phyloP scores from a whole-genome alignment of 257 asterid species.

The Forsythia suspensa region DNA sequence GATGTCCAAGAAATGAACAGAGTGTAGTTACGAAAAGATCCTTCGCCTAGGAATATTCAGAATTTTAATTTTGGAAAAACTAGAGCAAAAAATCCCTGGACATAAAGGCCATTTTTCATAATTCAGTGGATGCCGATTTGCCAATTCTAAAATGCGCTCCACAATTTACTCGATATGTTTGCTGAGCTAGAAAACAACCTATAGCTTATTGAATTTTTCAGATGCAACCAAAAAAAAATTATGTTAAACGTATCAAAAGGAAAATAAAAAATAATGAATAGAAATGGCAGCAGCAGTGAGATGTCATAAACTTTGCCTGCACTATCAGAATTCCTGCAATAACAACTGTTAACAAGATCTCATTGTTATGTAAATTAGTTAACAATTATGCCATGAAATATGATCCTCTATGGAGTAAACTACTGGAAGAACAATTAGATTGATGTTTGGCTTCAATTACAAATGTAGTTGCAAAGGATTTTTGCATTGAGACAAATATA shows the following conservation, averaged over 20 bases:
- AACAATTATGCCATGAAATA: slow-evolving; percentile 11
- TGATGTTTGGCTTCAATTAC: slow-evolving; percentile 15
- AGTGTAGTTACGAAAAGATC: neutral
- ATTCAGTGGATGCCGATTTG: neutral
- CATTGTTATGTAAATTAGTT: slow-evolving; percentile 37
- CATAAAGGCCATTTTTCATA: neutral
- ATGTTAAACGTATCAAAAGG: neutral
- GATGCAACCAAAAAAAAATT: neutral
- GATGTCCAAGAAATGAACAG: neutral
- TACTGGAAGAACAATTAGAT: slow-evolving; percentile 13
- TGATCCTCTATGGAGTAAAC: slow-evolving; percentile 8
- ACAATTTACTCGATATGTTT: neutral
- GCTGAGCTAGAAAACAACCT: neutral
- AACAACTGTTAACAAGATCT: slow-evolving; percentile 32
- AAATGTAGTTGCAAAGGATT: neutral
- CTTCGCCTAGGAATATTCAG: neutral
- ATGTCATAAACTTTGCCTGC: slow-evolving; percentile 37
- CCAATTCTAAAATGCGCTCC: neutral
- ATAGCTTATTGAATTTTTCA: neutral
- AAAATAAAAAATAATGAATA: slow-evolving; percentile 3
- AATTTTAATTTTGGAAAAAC: neutral
- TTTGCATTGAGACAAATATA: neutral
- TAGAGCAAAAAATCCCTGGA: neutral
- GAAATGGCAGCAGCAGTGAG: slow-evolving; percentile 27
- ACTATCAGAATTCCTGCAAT: slow-evolving; percentile 43